Percentiles rank a stretch among this genome's conserved stretches.
These are phyloP conservation scores for Bonnemaisonia californica DNA, from an alignment of 31 red algal species.

Conservation along the genomic window DNA sequence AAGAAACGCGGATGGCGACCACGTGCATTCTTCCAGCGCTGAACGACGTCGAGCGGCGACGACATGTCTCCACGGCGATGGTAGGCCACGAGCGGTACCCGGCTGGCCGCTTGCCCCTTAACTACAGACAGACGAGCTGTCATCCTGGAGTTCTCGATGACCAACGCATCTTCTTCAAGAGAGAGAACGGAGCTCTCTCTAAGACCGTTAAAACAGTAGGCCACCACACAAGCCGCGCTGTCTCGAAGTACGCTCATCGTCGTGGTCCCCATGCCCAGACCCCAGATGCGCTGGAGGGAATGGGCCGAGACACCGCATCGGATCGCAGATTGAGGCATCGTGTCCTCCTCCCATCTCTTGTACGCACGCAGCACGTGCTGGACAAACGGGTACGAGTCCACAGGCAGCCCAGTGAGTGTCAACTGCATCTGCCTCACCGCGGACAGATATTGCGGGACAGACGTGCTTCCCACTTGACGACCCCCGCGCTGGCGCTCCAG, in stretches of 20 bases:
- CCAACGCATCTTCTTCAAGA: background rate
- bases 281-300: background rate
- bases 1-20: background rate
- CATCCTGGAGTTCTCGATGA: background rate
- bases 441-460: slow-evolving; percentile 18
- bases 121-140: slow-evolving; percentile 22
- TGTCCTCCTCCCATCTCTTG: background rate
- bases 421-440: slow-evolving; percentile 34
- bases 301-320: slow-evolving; percentile 13
- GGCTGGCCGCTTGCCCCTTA: slow-evolving; percentile 28
- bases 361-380: slow-evolving; percentile 6
- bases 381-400: slow-evolving; percentile 5
- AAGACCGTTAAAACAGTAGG: slow-evolving; percentile 16
- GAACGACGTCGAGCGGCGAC: background rate
- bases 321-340: background rate
- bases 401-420: background rate
- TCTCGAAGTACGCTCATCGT: background rate
- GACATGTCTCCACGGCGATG: background rate
- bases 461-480: background rate
- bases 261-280: background rate
- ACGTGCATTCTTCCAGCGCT: background rate
- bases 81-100: slow-evolving; percentile 1
- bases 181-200: slow-evolving; percentile 33
- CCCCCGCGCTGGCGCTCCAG: background rate
- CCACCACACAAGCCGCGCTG: background rate